Percentiles rank a stretch among this genome's conserved stretches.
These are phyloP conservation scores for Liriodendron chinense DNA, from an alignment of 164 flowering plant species.

Conservation along the genomic window DNA sequence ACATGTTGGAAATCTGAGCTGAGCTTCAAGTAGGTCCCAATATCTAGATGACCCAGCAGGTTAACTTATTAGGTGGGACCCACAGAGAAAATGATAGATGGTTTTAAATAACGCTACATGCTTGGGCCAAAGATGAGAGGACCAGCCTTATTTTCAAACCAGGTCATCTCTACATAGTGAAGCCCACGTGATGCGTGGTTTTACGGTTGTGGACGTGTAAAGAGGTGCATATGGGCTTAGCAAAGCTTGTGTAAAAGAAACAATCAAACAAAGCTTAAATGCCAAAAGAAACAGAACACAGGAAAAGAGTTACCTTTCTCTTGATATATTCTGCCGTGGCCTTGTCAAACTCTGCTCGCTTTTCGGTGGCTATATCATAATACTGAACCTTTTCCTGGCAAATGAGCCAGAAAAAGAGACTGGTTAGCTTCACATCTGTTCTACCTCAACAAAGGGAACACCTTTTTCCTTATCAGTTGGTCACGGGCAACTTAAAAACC, in stretches of 20 bases:
- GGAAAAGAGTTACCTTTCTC: constrained; percentile 42
- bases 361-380: constrained; percentile 90
- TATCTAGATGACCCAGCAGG: too few relatives aligned
- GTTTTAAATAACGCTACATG: too few relatives aligned
- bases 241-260: background rate
- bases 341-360: constrained; percentile 78
- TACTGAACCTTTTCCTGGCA: constrained; percentile 85
- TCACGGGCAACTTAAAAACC: background rate
- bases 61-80: too few relatives aligned
- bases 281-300: background rate
- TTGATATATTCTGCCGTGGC: constrained; percentile 74
- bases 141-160: background rate
- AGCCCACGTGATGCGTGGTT: background rate
- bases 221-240: background rate
- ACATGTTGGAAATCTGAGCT: too few relatives aligned
- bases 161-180: background rate
- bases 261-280: background rate
- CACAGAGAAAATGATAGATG: too few relatives aligned
- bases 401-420: background rate
- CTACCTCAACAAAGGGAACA: background rate
- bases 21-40: too few relatives aligned
- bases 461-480: background rate
- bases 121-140: too few relatives aligned
- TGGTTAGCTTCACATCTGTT: background rate
- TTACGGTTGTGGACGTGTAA: background rate